Evolutionary conservation across 2,329 filamentous ascomycete genomes (phyloP).

Genomic region (Beauveria asiatica): DNA sequence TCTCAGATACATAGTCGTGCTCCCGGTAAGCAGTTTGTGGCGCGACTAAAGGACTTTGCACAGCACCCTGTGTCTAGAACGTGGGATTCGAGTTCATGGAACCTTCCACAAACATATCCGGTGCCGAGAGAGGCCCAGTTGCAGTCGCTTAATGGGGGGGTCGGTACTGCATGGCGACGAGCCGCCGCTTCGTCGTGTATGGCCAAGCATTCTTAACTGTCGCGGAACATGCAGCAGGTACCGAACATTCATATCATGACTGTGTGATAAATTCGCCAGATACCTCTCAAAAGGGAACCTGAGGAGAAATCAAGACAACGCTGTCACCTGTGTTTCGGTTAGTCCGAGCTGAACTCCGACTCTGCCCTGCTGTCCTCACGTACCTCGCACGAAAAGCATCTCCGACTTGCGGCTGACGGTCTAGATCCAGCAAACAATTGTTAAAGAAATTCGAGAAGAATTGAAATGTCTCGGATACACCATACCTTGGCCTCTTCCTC

Average conservation of each 20-base stretch:
- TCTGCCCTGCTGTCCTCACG: slow-evolving; percentile 19
- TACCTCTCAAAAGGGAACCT: slow-evolving; percentile 33
- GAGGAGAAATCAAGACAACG: slow-evolving; percentile 63
- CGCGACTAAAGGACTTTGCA: background rate
- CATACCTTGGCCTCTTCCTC: slow-evolving; percentile 67
- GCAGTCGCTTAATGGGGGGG: no score
- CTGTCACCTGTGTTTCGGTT: slow-evolving; percentile 49
- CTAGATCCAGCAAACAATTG: slow-evolving; percentile 32
- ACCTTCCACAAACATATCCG: background rate
- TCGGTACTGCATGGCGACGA: no score
- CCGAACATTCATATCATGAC: background rate
- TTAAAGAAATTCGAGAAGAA: background rate
- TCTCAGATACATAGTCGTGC: background rate
- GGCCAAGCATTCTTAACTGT: background rate
- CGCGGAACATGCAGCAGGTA: background rate
- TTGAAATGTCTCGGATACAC: background rate
- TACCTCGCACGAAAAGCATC: slow-evolving; percentile 97
- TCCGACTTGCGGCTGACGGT: slow-evolving; percentile 95
- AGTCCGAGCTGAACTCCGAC: slow-evolving; percentile 15
- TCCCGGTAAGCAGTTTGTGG: background rate
- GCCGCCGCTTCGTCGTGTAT: background rate
- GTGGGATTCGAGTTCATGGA: background rate
- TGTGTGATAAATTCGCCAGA: background rate
- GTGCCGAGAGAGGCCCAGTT: background rate
- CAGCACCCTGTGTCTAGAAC: background rate